phyloP scores from a whole-genome alignment of 805 yeast genomes.

The Wickerhamiella galacta region DNA sequence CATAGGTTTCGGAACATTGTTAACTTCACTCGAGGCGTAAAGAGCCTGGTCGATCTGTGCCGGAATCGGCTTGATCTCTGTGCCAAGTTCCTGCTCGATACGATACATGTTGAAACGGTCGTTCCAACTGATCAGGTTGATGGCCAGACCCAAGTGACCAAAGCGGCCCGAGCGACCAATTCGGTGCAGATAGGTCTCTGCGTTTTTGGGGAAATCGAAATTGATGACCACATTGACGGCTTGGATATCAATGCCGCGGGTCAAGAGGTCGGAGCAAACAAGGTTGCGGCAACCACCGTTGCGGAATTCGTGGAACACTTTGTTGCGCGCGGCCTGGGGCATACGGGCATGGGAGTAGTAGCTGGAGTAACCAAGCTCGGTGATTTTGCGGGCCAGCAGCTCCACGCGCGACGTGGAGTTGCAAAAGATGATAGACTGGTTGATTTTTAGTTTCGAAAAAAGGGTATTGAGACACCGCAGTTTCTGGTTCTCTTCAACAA shows the following conservation, averaged over 20 bases:
- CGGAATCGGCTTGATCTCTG: slow-evolving; percentile 94
- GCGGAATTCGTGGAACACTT: slow-evolving; percentile 96
- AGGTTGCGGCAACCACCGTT: slow-evolving; percentile 94
- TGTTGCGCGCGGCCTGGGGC: slow-evolving; percentile 95
- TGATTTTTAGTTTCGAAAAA: slow-evolving; percentile 84
- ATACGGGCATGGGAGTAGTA: slow-evolving; percentile 93
- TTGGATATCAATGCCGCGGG: slow-evolving; percentile 98
- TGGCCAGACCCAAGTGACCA: slow-evolving; percentile 95
- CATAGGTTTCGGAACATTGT: slow-evolving; percentile 74
- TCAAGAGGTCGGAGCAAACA: slow-evolving; percentile 89
- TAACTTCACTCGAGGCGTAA: slow-evolving; percentile 62
- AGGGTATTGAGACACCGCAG: slow-evolving; percentile 89
- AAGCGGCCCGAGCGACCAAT: slow-evolving; percentile 98
- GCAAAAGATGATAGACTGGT: slow-evolving; percentile 93
- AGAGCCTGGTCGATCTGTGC: slow-evolving; percentile 75
- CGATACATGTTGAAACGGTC: slow-evolving; percentile 86
- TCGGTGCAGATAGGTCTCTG: slow-evolving; percentile 94
- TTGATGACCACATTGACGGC: slow-evolving; percentile 96
- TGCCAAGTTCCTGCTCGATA: slow-evolving; percentile 93
- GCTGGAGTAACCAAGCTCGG: slow-evolving; percentile 92
- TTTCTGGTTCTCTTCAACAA: slow-evolving; percentile 91
- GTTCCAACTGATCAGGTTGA: slow-evolving; percentile 90
- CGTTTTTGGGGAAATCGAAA: slow-evolving; percentile 95
- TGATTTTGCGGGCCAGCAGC: slow-evolving; percentile 83
- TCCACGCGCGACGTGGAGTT: slow-evolving; percentile 95